A percentile compares a stretch with the other conserved stretches of the same genome.
Conservation (phyloP, 805 yeast genomes). For the Trichomonascus vanleenenianus region DNA sequence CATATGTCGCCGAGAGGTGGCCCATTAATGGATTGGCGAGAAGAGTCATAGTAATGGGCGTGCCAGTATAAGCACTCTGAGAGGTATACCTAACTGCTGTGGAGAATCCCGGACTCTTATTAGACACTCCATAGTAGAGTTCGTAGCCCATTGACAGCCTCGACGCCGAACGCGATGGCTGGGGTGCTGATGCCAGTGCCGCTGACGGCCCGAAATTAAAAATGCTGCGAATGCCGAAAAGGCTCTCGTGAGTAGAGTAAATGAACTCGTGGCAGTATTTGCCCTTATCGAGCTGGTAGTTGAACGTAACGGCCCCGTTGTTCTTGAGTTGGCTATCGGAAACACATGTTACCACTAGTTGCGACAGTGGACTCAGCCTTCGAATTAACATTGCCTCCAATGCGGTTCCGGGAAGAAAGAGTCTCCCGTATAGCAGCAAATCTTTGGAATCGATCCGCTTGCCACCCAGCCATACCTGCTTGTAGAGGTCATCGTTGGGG, state of each 20-base stretch:
- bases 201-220: constrained; percentile 45
- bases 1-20: constrained; percentile 77
- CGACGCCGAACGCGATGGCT: constrained; percentile 29
- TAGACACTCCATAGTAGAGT: constrained; percentile 75
- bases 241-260: constrained; percentile 75
- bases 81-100: constrained; percentile 81
- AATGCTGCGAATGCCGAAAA: constrained; percentile 72
- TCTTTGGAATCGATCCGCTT: constrained; percentile 22
- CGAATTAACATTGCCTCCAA: constrained; percentile 82
- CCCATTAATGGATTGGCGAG: constrained; percentile 88
- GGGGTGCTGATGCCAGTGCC: background rate
- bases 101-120: constrained; percentile 84
- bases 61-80: constrained; percentile 75
- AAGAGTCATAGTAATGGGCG: constrained; percentile 81
- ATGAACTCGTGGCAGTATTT: constrained; percentile 63
- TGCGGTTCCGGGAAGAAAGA: constrained; percentile 81
- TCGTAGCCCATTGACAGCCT: constrained; percentile 75
- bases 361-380: constrained; percentile 50
- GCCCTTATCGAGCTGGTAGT: constrained; percentile 57
- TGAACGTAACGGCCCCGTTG: constrained; percentile 39
- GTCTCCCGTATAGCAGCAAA: constrained; percentile 68
- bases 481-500: constrained; percentile 19
- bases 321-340: constrained; percentile 53
- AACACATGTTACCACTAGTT: constrained; percentile 64
- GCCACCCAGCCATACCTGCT: constrained; percentile 25